These are phyloP conservation scores for Spatholobus suberectus DNA, from an alignment of 306 rosid genomes.

Conservation along the genomic window DNA sequence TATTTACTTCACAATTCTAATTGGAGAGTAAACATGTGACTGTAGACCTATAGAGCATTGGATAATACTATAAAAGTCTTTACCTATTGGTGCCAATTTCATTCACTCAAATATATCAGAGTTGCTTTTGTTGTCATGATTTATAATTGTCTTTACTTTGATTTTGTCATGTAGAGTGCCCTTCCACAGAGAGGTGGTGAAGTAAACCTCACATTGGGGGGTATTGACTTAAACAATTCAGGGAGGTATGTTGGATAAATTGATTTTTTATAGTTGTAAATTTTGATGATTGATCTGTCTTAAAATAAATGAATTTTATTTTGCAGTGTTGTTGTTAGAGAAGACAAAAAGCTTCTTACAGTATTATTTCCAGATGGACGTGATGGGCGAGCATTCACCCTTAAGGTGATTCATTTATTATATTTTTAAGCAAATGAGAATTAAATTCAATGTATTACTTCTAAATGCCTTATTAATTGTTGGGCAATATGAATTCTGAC, in stretches of 20 bases:
- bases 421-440: not conserved
- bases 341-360: conserved; percentile 96
- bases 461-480: conserved; percentile 7
- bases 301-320: conserved; percentile 43
- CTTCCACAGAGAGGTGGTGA: conserved; percentile 98
- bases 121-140: conserved; percentile 25
- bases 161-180: conserved; percentile 68
- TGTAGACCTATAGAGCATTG: conserved; percentile 8
- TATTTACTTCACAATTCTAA: conserved; percentile 7
- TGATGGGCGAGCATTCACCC: conserved; percentile 98
- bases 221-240: conserved; percentile 98
- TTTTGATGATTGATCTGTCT: conserved; percentile 30
- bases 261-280: conserved; percentile 5
- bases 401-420: conserved; percentile 69
- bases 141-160: conserved; percentile 29
- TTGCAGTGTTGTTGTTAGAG: conserved; percentile 96
- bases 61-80: not conserved
- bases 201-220: conserved; percentile 95
- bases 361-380: conserved; percentile 99
- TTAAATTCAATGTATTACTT: not conserved
- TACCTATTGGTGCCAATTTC: not conserved
- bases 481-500: not conserved
- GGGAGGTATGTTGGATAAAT: conserved; percentile 74
- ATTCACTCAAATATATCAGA: conserved; percentile 20
- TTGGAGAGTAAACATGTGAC: conserved; percentile 3